Evolutionary conservation across 2,329 filamentous ascomycete species (phyloP).

Genomic region (Achaetomium macrosporum): DNA sequence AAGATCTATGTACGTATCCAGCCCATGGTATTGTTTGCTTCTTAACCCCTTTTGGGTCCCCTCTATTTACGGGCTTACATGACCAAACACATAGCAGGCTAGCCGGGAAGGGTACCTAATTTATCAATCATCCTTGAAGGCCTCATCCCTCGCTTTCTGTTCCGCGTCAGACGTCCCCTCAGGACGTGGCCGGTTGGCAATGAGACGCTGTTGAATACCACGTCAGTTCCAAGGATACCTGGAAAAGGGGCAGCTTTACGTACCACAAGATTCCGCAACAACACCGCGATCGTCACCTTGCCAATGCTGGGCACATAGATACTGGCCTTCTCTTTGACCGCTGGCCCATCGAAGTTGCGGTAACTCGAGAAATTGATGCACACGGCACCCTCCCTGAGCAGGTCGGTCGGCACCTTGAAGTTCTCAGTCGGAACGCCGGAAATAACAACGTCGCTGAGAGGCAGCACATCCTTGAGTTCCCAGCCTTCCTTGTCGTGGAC

Average conservation of each 20-base stretch:
- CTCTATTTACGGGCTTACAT: background rate
- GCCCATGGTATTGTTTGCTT: background rate
- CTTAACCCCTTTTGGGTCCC: background rate
- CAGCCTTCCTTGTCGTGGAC: constrained; percentile 77
- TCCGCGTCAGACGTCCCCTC: constrained; percentile 13
- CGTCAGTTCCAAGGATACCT: background rate
- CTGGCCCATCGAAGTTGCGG: constrained; percentile 81
- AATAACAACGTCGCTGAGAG: constrained; percentile 89
- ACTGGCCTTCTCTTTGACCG: constrained; percentile 89
- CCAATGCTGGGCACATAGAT: constrained; percentile 97
- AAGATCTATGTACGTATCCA: background rate
- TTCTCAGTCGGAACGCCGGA: constrained; percentile 81
- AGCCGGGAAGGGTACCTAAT: background rate
- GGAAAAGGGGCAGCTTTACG: constrained; percentile 32
- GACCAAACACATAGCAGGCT: background rate
- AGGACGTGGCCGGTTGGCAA: constrained; percentile 24
- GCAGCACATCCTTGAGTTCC: constrained; percentile 73
- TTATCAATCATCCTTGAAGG: constrained; percentile 16
- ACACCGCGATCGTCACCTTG: constrained; percentile 91
- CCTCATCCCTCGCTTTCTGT: constrained; percentile 16
- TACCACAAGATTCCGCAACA: constrained; percentile 84
- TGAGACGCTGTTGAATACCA: constrained; percentile 21
- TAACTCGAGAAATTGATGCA: constrained; percentile 98
- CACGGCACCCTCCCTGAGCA: constrained; percentile 85
- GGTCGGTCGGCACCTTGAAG: constrained; percentile 81